phyloP scores from a whole-genome alignment of 495 filamentous ascomycete genomes.

The Jackrogersella minutella region DNA sequence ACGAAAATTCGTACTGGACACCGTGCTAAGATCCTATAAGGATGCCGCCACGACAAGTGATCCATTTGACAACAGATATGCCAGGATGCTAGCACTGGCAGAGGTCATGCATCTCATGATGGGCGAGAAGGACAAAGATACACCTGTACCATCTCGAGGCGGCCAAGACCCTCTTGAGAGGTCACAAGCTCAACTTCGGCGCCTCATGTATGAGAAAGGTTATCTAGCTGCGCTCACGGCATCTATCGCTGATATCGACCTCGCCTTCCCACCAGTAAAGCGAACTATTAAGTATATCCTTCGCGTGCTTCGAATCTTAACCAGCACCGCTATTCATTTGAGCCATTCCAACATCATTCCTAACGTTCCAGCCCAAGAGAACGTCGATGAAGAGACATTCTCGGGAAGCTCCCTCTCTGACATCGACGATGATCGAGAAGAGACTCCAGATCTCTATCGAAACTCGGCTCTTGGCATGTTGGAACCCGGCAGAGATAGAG shows the following conservation, averaged over 20 bases:
- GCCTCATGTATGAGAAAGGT: constrained; percentile 97
- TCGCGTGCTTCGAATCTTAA: constrained; percentile 83
- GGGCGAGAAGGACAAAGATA: constrained; percentile 72
- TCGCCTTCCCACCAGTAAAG: constrained; percentile 92
- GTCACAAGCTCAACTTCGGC: constrained; percentile 79
- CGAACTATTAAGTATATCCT: constrained; percentile 96
- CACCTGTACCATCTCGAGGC: constrained; percentile 42
- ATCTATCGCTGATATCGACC: constrained; percentile 95
- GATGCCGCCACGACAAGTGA: constrained; percentile 84
- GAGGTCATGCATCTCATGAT: constrained; percentile 95
- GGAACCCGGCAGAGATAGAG: constrained; percentile 76
- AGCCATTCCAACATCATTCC: constrained; percentile 79
- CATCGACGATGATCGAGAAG: constrained; percentile 86
- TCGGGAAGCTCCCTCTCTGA: constrained; percentile 91
- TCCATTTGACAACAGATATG: constrained; percentile 84
- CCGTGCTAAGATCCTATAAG: constrained; percentile 89
- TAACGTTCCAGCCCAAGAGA: constrained; percentile 68
- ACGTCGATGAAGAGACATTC: constrained; percentile 86
- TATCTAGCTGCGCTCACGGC: constrained; percentile 86
- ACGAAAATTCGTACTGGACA: constrained; percentile 92
- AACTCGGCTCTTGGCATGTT: constrained; percentile 96
- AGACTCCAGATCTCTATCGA: constrained; percentile 95
- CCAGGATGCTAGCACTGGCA: constrained; percentile 80
- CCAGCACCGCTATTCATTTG: constrained; percentile 82
- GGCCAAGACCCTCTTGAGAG: constrained; percentile 43